phyloP scores from a whole-genome alignment of 805 yeast genomes.

The Lipomyces sp. region DNA sequence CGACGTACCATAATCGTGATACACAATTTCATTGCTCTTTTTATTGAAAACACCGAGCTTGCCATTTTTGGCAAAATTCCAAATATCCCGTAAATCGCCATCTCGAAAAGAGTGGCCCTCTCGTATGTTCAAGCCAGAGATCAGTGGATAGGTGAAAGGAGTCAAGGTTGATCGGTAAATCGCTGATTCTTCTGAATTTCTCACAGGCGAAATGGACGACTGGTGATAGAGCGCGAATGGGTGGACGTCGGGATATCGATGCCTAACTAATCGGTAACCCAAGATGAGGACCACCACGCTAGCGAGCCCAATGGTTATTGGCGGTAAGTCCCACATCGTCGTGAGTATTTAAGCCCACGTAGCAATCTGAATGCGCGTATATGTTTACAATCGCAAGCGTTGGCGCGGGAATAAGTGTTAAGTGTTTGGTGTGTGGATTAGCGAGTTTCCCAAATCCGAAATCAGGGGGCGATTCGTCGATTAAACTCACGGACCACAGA shows the following conservation, averaged over 20 bases:
- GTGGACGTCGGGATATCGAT: constrained; percentile 46
- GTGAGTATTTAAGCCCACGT: background rate
- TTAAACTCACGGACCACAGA: too few relatives aligned
- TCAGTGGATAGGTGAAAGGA: constrained; percentile 70
- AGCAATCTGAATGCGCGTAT: too few relatives aligned
- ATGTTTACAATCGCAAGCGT: too few relatives aligned
- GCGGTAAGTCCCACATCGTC: constrained; percentile 20
- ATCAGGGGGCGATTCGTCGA: too few relatives aligned
- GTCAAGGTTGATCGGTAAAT: constrained; percentile 74
- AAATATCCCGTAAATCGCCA: constrained; percentile 75
- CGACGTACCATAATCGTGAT: constrained; percentile 24
- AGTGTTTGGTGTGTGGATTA: too few relatives aligned
- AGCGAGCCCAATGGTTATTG: constrained; percentile 19
- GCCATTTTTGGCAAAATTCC: constrained; percentile 51
- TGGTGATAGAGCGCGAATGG: constrained; percentile 53
- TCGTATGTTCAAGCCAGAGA: constrained; percentile 70
- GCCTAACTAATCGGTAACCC: constrained; percentile 35
- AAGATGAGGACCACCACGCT: constrained; percentile 22
- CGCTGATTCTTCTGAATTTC: constrained; percentile 74
- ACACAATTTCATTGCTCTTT: constrained; percentile 12
- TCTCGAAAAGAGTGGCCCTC: constrained; percentile 68
- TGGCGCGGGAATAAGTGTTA: too few relatives aligned
- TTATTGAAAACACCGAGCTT: constrained; percentile 45
- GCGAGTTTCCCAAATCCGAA: too few relatives aligned
- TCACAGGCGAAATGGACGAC: constrained; percentile 64